These are phyloP conservation scores for Magnaporthiopsis poae DNA, from an alignment of 2,329 filamentous ascomycete genomes.

Conservation along the genomic window DNA sequence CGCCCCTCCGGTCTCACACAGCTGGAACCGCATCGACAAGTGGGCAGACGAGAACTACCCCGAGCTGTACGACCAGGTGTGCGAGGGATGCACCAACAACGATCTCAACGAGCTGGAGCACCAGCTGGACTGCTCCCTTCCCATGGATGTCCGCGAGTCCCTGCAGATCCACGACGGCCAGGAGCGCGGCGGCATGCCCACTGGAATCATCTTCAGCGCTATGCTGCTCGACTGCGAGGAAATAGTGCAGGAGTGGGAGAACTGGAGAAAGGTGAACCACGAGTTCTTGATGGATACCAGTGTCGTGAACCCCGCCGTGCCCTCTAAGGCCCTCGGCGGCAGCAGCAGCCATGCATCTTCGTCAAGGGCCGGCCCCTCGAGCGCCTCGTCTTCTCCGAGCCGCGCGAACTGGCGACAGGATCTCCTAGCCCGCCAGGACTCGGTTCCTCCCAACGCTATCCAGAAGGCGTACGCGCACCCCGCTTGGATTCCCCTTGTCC, in stretches of 20 bases:
- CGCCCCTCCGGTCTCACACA: constrained; percentile 75
- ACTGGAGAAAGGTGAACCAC: constrained; percentile 88
- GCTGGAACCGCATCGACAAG: constrained; percentile 85
- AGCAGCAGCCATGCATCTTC: constrained; percentile 55
- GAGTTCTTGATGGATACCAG: constrained; percentile 63
- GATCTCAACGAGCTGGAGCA: constrained; percentile 96
- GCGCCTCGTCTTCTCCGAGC: constrained; percentile 32
- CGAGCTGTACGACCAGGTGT: constrained; percentile 85
- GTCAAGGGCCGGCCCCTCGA: constrained; percentile 48
- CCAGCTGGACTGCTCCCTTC: constrained; percentile 85
- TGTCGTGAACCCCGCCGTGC: constrained; percentile 50
- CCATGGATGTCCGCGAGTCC: constrained; percentile 87
- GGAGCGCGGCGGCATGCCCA: constrained; percentile 81
- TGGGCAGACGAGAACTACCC: constrained; percentile 95
- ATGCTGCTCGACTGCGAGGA: constrained; percentile 98
- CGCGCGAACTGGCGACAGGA: constrained; percentile 74
- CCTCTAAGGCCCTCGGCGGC: constrained; percentile 63
- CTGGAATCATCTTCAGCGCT: constrained; percentile 81
- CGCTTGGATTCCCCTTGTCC: constrained; percentile 88
- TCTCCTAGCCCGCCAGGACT: constrained; percentile 74
- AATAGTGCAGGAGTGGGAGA: constrained; percentile 93
- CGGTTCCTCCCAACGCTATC: constrained; percentile 73
- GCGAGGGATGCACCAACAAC: constrained; percentile 84
- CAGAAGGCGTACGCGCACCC: constrained; percentile 90
- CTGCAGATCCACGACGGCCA: constrained; percentile 90